Base-by-base conservation (phyloP, 257 asterid species). In the Solanum pinnatisectum region DNA sequence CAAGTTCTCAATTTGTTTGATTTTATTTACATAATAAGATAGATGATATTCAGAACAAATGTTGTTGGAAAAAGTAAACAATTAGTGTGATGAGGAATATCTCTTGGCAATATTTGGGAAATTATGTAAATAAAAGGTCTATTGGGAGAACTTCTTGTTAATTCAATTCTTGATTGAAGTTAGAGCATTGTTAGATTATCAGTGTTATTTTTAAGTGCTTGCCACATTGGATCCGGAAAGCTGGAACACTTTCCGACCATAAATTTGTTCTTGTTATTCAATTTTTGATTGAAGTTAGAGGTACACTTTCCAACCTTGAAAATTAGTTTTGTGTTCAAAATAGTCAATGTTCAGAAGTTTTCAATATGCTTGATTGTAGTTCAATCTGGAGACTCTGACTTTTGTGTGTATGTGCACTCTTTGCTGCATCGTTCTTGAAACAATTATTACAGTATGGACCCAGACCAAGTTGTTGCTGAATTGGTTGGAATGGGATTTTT, bases 401-500 rank as follows among this genome's bases (percentile, higher is more conserved):
- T 77, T 77, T 39, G 35, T 25, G 37, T 27, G 12, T 74, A 13
- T 78, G 63, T 78, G 63, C 25, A 78, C 8, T 40, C 46, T 20
- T 20, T 36, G 30, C 15, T 6, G 18, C 15, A 39, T 36, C 2
- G 30, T 74, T 18, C 52, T 11, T 74, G 83, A 74, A 73, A 36
- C 82, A 36, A 44, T 73, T 20, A 44, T 44, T 10, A 25, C 65
- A 42, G 84, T 44, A 83, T 89, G 89, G 90, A 84, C 42, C 89
- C 89, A 6, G 97, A 95, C 90, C 90, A 88, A 82, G 92, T 91
- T 30, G 87, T 91, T 71, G 94, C 94, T n/a, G 92, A 89, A 83
- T 87, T 95, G 88, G 88, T 93, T 83, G 95, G 90, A 36, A 95
- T 95, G 97, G 96, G 97, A 37, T 95, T 95, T 87, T 94, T 91